Evolutionary conservation across 2,329 filamentous ascomycete species (phyloP), one percentile per base, ranked within the genome.

Genomic region (Coniochaeta ligniaria): DNA sequence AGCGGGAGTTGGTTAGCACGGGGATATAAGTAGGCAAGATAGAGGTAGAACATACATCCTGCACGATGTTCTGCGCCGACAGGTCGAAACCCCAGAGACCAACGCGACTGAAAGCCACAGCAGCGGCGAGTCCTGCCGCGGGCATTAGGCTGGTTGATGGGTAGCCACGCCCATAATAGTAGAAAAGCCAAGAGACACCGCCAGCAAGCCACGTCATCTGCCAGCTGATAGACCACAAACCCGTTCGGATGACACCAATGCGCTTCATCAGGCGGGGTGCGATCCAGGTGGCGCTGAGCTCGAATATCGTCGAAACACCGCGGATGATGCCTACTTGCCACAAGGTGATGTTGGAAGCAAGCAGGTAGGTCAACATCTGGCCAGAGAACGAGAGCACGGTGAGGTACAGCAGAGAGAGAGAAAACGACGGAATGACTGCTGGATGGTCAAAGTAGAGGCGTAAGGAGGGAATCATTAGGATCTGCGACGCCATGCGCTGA

Each of bases 161-260:
- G n/a, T n/a, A n/a, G n/a, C n/a, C n/a, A n/a, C n/a, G n/a, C n/a
- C n/a, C n/a, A n/a, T n/a, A n/a, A n/a, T n/a, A 65, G 2, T 63
- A 68, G 58, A 76, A 76, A 83, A n/a, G n/a, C n/a, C 76, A 69
- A 1, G 68, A 65, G 3, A 79, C 70, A 0, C 77, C 82, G 16
- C 22, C 74, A 1, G 74, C 75, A 4, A 87, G 73, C 64, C 80
- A 85, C 2, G 76, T 60, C 17, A 87, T 75, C 68, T 92, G 88
- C 83, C 86, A 90, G 60, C 81, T 86, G 11, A 88, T 69, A 63
- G 84, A 85, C 90, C 90, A 92, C 3, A 92, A 76, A 0, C 88
- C 90, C 0, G 82, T 79, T n/a, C 90, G 76, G 8, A 90, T 75
- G 1, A 80, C 74, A 0, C 86, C 84, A 41, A 88, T 80, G 38